Evolutionary conservation across 257 asterid genomes (phyloP).

Genomic region (Ajuga chamaepitys): DNA sequence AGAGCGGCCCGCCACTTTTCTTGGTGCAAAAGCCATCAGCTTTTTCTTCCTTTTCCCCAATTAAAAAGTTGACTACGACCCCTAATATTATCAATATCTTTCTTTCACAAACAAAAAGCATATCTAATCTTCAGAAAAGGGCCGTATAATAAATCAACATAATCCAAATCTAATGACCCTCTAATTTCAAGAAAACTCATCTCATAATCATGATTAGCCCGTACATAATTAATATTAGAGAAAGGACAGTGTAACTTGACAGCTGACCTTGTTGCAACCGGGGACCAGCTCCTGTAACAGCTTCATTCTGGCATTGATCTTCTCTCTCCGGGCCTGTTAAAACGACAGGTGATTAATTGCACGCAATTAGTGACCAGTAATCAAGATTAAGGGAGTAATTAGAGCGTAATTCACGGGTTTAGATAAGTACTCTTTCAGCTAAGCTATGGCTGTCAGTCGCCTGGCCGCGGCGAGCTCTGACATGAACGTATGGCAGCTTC

Average conservation of each 20-base stretch:
- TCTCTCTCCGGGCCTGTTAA: slow-evolving; percentile 96
- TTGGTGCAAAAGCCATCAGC: slow-evolving; percentile 46
- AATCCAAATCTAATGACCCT: slow-evolving; percentile 20
- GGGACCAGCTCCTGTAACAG: slow-evolving; percentile 98
- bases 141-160: slow-evolving; percentile 10
- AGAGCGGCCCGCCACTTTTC: slow-evolving; percentile 43
- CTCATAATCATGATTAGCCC: slow-evolving; percentile 17
- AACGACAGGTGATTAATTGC: slow-evolving; percentile 15
- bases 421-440: slow-evolving; percentile 76
- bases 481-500: slow-evolving; percentile 86
- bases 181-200: slow-evolving; percentile 4
- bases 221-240: neutral
- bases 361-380: slow-evolving; percentile 15
- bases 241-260: slow-evolving; percentile 30
- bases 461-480: slow-evolving; percentile 98
- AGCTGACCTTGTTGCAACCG: slow-evolving; percentile 93
- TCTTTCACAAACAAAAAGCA: slow-evolving; percentile 20
- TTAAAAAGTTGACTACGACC: slow-evolving; percentile 54
- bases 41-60: slow-evolving; percentile 29
- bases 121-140: slow-evolving; percentile 5
- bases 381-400: slow-evolving; percentile 16
- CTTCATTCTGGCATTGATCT: slow-evolving; percentile 97
- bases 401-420: slow-evolving; percentile 10
- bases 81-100: slow-evolving; percentile 12
- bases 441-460: slow-evolving; percentile 98